Conservation (phyloP, 352 stramenopile genomes). For the Globisporangium emineosum region DNA sequence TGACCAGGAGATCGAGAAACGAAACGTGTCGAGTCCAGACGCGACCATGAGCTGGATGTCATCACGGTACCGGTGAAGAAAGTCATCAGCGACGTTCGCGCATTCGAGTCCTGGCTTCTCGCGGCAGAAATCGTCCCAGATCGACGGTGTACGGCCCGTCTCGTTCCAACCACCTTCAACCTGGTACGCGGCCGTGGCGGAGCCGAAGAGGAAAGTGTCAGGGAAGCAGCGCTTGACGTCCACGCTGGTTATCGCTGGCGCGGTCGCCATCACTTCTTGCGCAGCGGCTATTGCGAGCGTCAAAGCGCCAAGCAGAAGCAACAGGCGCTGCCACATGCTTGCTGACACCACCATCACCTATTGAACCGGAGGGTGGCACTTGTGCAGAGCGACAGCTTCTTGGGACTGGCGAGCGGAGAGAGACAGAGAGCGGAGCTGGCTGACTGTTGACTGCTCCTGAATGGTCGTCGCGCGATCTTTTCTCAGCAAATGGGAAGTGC, state of each 20-base stretch:
- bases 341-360: not conserved
- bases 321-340: not conserved
- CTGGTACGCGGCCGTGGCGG: slow-evolving; percentile 91
- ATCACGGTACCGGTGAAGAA: slow-evolving; percentile 87
- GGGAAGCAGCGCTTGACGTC: slow-evolving; percentile 49
- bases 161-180: slow-evolving; percentile 90
- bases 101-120: slow-evolving; percentile 58
- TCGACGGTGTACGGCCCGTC: slow-evolving; percentile 72
- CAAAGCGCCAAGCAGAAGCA: not conserved
- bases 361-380: not conserved
- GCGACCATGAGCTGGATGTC: slow-evolving; percentile 92
- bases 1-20: slow-evolving; percentile 92
- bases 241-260: not conserved
- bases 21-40: slow-evolving; percentile 89
- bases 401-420: not conserved
- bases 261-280: not conserved
- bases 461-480: too few relatives aligned
- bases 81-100: slow-evolving; percentile 91
- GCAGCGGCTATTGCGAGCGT: not conserved
- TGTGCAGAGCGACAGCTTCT: not conserved
- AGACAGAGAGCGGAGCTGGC: not conserved
- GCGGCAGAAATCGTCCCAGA: slow-evolving; percentile 91
- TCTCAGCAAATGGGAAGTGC: too few relatives aligned
- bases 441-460: too few relatives aligned
- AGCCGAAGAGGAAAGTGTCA: slow-evolving; percentile 82